phyloP scores from a whole-genome alignment of 441 rosid species.

The Pelargonium myrrhifolium region DNA sequence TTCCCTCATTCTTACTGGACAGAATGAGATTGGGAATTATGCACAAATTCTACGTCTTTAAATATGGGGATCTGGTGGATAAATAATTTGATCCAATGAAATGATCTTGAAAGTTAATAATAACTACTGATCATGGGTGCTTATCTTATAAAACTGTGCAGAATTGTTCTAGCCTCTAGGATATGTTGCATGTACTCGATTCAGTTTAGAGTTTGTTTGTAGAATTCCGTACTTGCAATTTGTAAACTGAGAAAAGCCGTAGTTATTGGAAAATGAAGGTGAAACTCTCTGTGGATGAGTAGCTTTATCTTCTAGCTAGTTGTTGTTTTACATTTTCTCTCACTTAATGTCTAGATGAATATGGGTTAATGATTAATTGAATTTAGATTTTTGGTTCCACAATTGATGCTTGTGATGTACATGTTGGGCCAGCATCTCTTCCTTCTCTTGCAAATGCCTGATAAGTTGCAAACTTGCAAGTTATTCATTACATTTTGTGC shows the following conservation, averaged over 20 bases:
- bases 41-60: background rate
- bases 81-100: background rate
- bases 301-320: background rate
- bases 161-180: background rate
- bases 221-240: background rate
- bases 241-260: background rate
- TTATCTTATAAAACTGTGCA: background rate
- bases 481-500: background rate
- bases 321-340: background rate
- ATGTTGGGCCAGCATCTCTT: background rate
- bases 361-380: background rate
- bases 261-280: background rate
- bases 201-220: background rate
- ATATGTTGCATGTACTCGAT: background rate
- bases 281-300: background rate
- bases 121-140: background rate
- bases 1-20: background rate
- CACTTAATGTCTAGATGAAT: background rate
- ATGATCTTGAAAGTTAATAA: background rate
- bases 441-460: background rate
- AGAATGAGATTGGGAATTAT: background rate
- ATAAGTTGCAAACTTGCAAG: background rate
- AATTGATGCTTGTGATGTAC: background rate
- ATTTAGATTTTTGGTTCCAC: background rate
- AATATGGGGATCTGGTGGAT: background rate